Base-by-base conservation (phyloP, 495 filamentous ascomycete genomes). In the Corynascus novoguineensis region DNA sequence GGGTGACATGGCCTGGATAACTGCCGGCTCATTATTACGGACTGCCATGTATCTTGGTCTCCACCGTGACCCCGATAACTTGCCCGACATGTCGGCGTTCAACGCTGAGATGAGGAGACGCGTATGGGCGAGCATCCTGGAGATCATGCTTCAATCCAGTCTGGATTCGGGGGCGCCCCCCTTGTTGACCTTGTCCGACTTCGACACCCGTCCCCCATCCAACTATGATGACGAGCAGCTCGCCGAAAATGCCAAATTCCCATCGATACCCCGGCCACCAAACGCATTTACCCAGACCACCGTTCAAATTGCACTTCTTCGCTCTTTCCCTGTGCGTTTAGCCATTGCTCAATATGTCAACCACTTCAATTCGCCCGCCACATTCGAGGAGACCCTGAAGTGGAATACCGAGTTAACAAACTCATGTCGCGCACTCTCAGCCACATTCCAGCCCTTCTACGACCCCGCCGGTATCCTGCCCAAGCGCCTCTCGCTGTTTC, bases 81-180 rank as follows among this genome's bases (percentile, higher is more conserved):
- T 80, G 1, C 68, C 73, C 5, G 67, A 64, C 24, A 72, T 73
- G 59, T 65, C 76, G 1, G 54, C 58, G 0, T 79, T 85, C 28
- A 72, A 75, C 14, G 76, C 81, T 45, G 86, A 89, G 67, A 81
- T 87, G 74, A 78, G 85, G n/a, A 70, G 85, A 42, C 75, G 86
- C 21, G 71, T 89, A 12, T 88, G 85, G 85, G 79, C 77, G n/a
- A 84, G 82, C 1, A 80, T 86, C 15, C 55, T 87, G 31, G 84
- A 86, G 65, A 69, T 86, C 7, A 73, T 78, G 24, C 61, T 86
- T n/a, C 80, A 84, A 53, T 76, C 84, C 5, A 77, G 82, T 42
- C 55, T 86, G 25, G 80, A 83, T 45, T 74, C 80, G 1, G 84
- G 83, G 1, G 81, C 82, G 59, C 78, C 81, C 0, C 80, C 83